Conservation (phyloP, 2,329 filamentous ascomycete genomes). For the Coniochaeta sp. region DNA sequence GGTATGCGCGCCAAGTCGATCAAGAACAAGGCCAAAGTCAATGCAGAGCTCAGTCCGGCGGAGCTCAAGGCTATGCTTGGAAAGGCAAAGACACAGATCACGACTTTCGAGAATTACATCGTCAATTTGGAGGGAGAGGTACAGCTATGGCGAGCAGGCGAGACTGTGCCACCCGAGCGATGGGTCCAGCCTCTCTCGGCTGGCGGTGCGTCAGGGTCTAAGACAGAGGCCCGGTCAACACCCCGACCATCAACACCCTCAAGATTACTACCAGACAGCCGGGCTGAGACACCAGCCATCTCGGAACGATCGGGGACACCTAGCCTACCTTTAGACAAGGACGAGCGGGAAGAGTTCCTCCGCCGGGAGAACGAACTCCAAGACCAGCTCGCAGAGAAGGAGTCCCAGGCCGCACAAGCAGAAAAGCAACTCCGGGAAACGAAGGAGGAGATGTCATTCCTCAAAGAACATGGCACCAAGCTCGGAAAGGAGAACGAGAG, state of each 20-base stretch:
- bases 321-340: slow-evolving; percentile 83
- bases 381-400: slow-evolving; percentile 90
- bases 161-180: slow-evolving; percentile 78
- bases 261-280: slow-evolving; percentile 46
- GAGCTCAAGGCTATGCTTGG: slow-evolving; percentile 91
- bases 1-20: slow-evolving; percentile 96
- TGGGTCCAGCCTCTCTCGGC: slow-evolving; percentile 66
- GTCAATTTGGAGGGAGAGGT: slow-evolving; percentile 78
- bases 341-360: slow-evolving; percentile 93
- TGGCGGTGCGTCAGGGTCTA: slow-evolving; percentile 41
- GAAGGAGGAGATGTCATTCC: slow-evolving; percentile 75
- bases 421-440: slow-evolving; percentile 77
- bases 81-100: slow-evolving; percentile 85
- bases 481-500: slow-evolving; percentile 86
- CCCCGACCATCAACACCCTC: slow-evolving; percentile 47
- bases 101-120: slow-evolving; percentile 83
- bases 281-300: slow-evolving; percentile 55
- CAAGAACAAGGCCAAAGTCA: slow-evolving; percentile 99
- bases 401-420: slow-evolving; percentile 68
- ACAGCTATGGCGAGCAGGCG: slow-evolving; percentile 78
- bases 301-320: slow-evolving; percentile 84
- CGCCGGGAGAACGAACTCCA: slow-evolving; percentile 94
- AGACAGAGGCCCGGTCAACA: slow-evolving; percentile 34
- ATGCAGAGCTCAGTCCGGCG: slow-evolving; percentile 90
- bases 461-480: slow-evolving; percentile 81